Evolutionary conservation across 2,329 filamentous ascomycete species (phyloP).

Genomic region (Orbilia ellipsospora): DNA sequence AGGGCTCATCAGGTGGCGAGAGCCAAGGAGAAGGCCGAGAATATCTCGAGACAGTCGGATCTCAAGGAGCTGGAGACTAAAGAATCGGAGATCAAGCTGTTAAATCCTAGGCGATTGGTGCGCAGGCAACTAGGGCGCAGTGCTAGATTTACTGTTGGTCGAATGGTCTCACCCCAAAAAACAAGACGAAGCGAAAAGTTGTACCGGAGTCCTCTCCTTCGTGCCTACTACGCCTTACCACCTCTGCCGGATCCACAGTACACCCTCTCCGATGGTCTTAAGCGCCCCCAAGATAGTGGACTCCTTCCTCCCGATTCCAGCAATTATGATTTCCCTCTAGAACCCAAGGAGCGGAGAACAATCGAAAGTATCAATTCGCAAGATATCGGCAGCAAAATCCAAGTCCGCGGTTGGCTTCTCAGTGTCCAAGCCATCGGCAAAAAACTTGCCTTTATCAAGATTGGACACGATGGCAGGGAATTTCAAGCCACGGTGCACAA

Average conservation of each 20-base stretch:
- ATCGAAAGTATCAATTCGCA: slow-evolving; percentile 48
- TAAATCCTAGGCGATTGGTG: not conserved
- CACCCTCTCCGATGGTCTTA: not conserved
- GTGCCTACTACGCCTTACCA: not conserved
- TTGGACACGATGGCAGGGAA: slow-evolving; percentile 25
- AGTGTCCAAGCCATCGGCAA: slow-evolving; percentile 37
- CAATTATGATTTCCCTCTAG: slow-evolving; percentile 20
- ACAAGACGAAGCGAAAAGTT: not conserved
- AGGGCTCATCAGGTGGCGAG: not conserved
- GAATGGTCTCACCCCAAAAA: not conserved
- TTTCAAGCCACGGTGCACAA: slow-evolving; percentile 28
- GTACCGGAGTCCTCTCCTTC: not conserved
- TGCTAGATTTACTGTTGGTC: too few relatives aligned
- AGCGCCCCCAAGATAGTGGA: not conserved
- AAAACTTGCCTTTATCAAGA: slow-evolving; percentile 47
- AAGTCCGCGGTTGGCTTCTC: slow-evolving; percentile 57
- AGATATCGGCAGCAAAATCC: slow-evolving; percentile 49
- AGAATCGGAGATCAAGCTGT: not conserved
- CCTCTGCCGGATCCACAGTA: not conserved
- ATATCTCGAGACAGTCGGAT: not conserved
- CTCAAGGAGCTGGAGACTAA: not conserved
- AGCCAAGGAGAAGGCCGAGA: not conserved
- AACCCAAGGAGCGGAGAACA: slow-evolving; percentile 10
- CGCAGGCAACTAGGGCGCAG: not conserved
- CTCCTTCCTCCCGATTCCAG: not conserved